Base-by-base conservation (phyloP, 805 yeast species). In the Vanderwaltozyma verrucispora region DNA sequence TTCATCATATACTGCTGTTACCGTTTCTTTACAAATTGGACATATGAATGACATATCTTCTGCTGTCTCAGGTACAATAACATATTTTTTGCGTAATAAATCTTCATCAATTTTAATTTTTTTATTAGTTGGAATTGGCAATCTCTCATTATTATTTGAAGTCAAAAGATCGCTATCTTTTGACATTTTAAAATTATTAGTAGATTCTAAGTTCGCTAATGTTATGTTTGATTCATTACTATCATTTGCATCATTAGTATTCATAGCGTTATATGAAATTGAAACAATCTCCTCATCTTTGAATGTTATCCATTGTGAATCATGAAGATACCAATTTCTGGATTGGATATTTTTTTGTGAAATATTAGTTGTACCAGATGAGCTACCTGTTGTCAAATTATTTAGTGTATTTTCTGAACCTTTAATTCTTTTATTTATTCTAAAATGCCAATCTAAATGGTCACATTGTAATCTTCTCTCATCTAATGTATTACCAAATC, bases 381-480 rank as follows among this genome's bases (percentile, higher is more conserved):
- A 21, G 5, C 32, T 33, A 5, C 38, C 27, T 6, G 43, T 33
- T n/a, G 30, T 37, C 6, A 49, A 41, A 7, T 34, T 31, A 8
- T 56, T 53, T 16, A 38, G 30, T 2, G 43, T 38, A 23, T 39
- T 42, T 14, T 49, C 48, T 4, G 59, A 46, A 21, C 72, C 71
- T 39, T 75, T 73, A 33, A 83, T 65, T 50, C 81, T 78, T 55
- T 84, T 85, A 59, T 86, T 89, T 31, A 85, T 81, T 49, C 97
- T 73, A 65, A 86, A 87, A 65, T 89, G 97, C 96, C 96, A 89
- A 59, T 89, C 98, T 46, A 86, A 64, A 60, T 92, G 98, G 14
- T 74, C 68, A 36, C 78, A 73, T 41, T 72, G 72, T 33, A 62
- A 60, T 5, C 60, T 59, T 28, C 60, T 62, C 13, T 86, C 94